Percentiles rank a stretch among this genome's conserved stretches.
Conservation (phyloP, 345 rosid species). For the Ceriops decandra region DNA sequence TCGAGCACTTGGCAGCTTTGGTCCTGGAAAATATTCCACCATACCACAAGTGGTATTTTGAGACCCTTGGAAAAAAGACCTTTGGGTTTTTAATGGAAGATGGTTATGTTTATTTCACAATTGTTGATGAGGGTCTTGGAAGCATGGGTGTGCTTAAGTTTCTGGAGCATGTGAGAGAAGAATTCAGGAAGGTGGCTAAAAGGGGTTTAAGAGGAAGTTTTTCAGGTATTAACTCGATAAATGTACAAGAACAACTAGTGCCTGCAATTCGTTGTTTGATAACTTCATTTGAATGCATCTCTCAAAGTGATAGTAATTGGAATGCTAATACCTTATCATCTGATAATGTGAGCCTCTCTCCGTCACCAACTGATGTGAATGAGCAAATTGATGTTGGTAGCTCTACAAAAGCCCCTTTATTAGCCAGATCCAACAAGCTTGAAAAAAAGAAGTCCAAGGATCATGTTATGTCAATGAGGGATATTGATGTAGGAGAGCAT, state of each 20-base stretch:
- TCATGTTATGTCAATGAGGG: slow-evolving; percentile 52
- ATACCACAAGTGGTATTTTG: slow-evolving; percentile 80
- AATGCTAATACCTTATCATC: slow-evolving; percentile 26
- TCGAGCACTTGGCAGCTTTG: slow-evolving; percentile 52
- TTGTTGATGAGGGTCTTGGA: slow-evolving; percentile 57
- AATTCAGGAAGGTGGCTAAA: slow-evolving; percentile 54
- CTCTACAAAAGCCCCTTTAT: slow-evolving; percentile 69
- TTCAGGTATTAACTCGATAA: slow-evolving; percentile 49
- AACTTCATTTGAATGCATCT: slow-evolving; percentile 56
- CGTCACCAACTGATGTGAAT: slow-evolving; percentile 41
- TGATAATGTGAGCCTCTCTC: slow-evolving; percentile 33
- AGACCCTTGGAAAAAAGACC: slow-evolving; percentile 51
- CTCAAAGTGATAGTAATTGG: slow-evolving; percentile 39
- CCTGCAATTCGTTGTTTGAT: slow-evolving; percentile 64
- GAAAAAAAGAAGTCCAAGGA: slow-evolving; percentile 75
- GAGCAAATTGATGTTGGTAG: slow-evolving; percentile 43
- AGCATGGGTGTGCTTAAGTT: slow-evolving; percentile 52
- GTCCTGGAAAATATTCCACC: slow-evolving; percentile 61
- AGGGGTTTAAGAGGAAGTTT: slow-evolving; percentile 59
- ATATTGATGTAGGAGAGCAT: slow-evolving; percentile 62
- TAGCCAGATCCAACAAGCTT: slow-evolving; percentile 56
- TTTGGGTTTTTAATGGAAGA: slow-evolving; percentile 68
- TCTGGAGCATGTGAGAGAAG: slow-evolving; percentile 65
- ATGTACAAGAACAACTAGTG: slow-evolving; percentile 58
- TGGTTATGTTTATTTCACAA: slow-evolving; percentile 59